Base-by-base conservation (phyloP, 305 asterid genomes). In the Fraxinus floribunda region DNA sequence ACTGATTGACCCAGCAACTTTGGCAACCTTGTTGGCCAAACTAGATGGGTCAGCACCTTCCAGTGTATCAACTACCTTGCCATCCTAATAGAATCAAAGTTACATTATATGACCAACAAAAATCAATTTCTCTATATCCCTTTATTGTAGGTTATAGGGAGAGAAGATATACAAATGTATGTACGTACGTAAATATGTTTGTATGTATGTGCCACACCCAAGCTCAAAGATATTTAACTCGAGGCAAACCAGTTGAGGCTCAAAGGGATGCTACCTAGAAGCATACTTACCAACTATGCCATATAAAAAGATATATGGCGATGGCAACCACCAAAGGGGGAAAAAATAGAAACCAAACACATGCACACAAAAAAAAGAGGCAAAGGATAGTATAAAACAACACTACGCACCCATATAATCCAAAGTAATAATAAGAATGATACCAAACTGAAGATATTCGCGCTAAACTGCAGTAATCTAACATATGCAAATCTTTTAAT, bases 31-130 rank as follows among this genome's bases (percentile, higher is more conserved):
- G 91, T 97, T 94, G 73, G 98, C 99, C 85, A 97, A 91, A 87
- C 94, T 90, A 32, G 99, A 92, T 2, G 99, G 99, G 84, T 96
- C 95, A 5, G 98, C 99, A 76, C 99, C 98, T 91, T 94, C 98
- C 86, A 94, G 87, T 80, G 90, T 90, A 83, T 96, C 98, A 80
- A 93, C 91, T 34, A 80, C 81, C 89, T 91, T 97, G 68, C 94
- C 97, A 83, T 89, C 97, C 99, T 97, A 88, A 78, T 16, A 81
- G 76, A 80, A 85, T 79, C 85, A 81, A 83, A 80, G 57, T 62
- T 16, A 73, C 60, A 46, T 82, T 55, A 86, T 77, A 82, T 57
- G 76, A 75, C 18, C 70, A 24, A 11, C 49, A 68, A 46, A 68
- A 24, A 20, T n/a, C 35, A 24, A 20, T 22, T 66, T 24, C 5